phyloP scores from a whole-genome alignment of 148 eudicot species.

The Drosera capensis region DNA sequence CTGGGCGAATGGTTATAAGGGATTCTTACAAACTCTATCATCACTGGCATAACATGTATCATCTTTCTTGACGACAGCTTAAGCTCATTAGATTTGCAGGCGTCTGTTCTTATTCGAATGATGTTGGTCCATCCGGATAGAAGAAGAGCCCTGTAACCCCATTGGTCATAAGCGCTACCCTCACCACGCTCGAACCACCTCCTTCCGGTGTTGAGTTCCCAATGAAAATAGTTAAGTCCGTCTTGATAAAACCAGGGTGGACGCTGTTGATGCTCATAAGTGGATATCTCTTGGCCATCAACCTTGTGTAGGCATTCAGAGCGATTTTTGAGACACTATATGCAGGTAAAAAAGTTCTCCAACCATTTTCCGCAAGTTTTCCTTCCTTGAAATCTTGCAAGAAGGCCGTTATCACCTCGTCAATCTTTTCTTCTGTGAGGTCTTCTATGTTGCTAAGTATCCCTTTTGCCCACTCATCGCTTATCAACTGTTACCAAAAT shows the following conservation, averaged over 20 bases:
- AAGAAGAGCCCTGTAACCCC: no score
- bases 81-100: no score
- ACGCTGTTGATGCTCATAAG: constrained; percentile 19
- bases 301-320: constrained; percentile 30
- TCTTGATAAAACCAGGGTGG: constrained; percentile 34
- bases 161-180: constrained; percentile 27
- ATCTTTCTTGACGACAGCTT: no score
- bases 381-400: constrained; percentile 22
- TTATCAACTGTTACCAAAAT: no score
- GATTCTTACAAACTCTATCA: no score
- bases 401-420: constrained; percentile 22
- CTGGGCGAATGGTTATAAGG: no score
- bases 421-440: constrained; percentile 34
- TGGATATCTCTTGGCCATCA: constrained; percentile 25
- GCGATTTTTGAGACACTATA: constrained; percentile 23
- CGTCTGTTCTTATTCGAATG: no score
- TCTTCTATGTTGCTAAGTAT: constrained; percentile 12
- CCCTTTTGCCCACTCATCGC: constrained; percentile 11
- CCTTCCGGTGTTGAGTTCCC: constrained; percentile 20
- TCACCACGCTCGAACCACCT: constrained; percentile 30
- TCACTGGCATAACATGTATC: no score
- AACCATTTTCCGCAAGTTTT: constrained; percentile 9
- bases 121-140: no score
- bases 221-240: constrained; percentile 13
- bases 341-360: constrained; percentile 14